Evolutionary conservation across 805 yeast genomes (phyloP).

Genomic region (Lipomyces chichibuensis): DNA sequence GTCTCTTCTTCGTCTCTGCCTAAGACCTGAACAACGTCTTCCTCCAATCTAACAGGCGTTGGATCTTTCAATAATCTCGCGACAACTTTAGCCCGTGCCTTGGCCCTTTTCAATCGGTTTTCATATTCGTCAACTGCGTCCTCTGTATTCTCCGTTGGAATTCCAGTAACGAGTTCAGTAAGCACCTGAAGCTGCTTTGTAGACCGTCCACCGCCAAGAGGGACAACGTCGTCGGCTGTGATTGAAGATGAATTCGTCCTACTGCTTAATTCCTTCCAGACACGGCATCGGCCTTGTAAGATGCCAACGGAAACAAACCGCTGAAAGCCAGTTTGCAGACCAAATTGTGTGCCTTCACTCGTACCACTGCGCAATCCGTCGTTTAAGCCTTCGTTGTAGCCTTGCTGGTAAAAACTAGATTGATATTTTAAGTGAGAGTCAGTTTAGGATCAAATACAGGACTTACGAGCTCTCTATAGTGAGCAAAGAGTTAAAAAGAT

Average conservation of each 20-base stretch:
- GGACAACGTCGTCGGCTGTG: slow-evolving; percentile 14
- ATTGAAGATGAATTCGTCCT: not conserved
- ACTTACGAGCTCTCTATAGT: slow-evolving; percentile 30
- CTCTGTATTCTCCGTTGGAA: slow-evolving; percentile 54
- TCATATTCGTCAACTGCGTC: slow-evolving; percentile 61
- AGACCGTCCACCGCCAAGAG: slow-evolving; percentile 37
- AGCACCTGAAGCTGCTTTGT: slow-evolving; percentile 39
- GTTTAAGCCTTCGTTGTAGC: slow-evolving; percentile 69
- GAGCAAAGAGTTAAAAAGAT: slow-evolving; percentile 32
- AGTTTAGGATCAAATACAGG: no score
- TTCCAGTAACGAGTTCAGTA: slow-evolving; percentile 41
- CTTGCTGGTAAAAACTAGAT: slow-evolving; percentile 56
- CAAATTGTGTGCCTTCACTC: slow-evolving; percentile 81
- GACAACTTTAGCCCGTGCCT: slow-evolving; percentile 63
- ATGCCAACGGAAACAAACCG: slow-evolving; percentile 66
- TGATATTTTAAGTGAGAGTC: not conserved
- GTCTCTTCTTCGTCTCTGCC: slow-evolving; percentile 43
- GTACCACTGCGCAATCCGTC: slow-evolving; percentile 63
- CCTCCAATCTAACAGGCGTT: slow-evolving; percentile 44
- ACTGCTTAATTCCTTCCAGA: slow-evolving; percentile 38
- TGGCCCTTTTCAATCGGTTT: slow-evolving; percentile 54
- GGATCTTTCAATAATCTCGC: slow-evolving; percentile 44
- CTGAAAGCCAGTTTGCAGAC: slow-evolving; percentile 53
- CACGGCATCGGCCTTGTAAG: slow-evolving; percentile 54
- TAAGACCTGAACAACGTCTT: slow-evolving; percentile 42